Base-by-base conservation (phyloP, 495 filamentous ascomycete genomes). In the Aspergillus leporis region DNA sequence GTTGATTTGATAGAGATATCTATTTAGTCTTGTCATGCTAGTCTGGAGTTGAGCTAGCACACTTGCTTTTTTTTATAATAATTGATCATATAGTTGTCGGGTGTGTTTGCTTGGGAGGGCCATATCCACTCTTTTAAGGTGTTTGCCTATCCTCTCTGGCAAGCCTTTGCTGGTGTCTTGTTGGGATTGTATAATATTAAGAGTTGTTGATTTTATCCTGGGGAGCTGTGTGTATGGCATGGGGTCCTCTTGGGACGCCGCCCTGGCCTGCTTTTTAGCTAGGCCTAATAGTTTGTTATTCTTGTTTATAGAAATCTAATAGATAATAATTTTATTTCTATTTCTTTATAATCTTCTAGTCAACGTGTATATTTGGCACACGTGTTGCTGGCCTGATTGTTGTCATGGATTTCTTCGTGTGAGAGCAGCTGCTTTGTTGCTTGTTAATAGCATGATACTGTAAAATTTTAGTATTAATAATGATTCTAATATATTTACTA, bases 11-110 rank as follows among this genome's bases (percentile, higher is more conserved):
- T n/a, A n/a, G n/a, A n/a, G n/a, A n/a, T n/a, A n/a, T n/a, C n/a
- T 60, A 64, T 74, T 75, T 41, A 74, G 56, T 66, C 66, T 67
- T 58, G 69, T 56, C 63, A 69, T 70, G 60, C 72, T 69, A 5
- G 66, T 76, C 53, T 67, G 59, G 60, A 74, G 62, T 53, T 74
- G 67, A 18, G 66, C 70, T 28, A 66, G 57, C 50, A 73, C 64
- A 38, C 62, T 63, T 34, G 70, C 72, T 61, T 75, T 65, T 66
- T 61, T 68, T 56, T 59, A 61, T 38, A 62, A 66, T 58, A 72
- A 59, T 56, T 41, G 64, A 62, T 73, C 58, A 45, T 74, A 74
- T n/a, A n/a, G n/a, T n/a, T n/a, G n/a, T n/a, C n/a, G n/a, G n/a
- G n/a, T n/a, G n/a, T n/a, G n/a, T n/a, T 66, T 70, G 13, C 66